Base-by-base conservation (phyloP, 202 grass and related monocot genomes). In the Panicum hallii region DNA sequence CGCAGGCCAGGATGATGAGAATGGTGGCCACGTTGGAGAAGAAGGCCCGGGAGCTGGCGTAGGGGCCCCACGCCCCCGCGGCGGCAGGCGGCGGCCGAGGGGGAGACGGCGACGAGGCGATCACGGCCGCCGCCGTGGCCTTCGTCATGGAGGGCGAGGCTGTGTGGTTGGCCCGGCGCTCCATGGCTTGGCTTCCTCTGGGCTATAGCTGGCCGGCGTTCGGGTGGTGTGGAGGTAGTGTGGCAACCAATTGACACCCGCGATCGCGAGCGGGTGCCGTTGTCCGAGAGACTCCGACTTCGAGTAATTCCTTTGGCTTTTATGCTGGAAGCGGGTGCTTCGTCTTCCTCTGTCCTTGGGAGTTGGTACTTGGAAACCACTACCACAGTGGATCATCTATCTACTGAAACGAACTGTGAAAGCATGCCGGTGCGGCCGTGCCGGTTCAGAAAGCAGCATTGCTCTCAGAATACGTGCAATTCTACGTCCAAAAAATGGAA, bases 21-120 rank as follows among this genome's bases (percentile, higher is more conserved):
- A 98, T 91, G 85, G 93, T 93, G 69, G 83, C 93, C 84, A 94
- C 91, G 90, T 94, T 98, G 79, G 91, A 88, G 83, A 98, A 86
- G 89, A 98, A 89, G 50, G 89, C 90, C 14, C 88, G 86, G 40
- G 91, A 75, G 89, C 90, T 90, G 28, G 89, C 32, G 87, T 90
- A 94, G 40, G 93, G 87, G 4, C 81, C 81, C 91, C 95, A 97
- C 62, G 86, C 86, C 38, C 63, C 85, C 0, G 81, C 45, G 47
- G 30, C 61, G 36, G n/a, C 19, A 1, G 78, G 9, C 13, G 77
- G 75, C 12, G 62, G 88, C 11, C 83, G 58, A 46, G 77, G 87
- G 1, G 49, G 82, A 4, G 86, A 43, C 75, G 79, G 83, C 19
- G 88, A 16, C 28, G 83, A 11, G 62, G 83, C 42, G 79, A 62